These are phyloP conservation scores for Xenosphaeropsis pyriputrescens DNA, from an alignment of 2,329 filamentous ascomycete species.

Conservation along the genomic window DNA sequence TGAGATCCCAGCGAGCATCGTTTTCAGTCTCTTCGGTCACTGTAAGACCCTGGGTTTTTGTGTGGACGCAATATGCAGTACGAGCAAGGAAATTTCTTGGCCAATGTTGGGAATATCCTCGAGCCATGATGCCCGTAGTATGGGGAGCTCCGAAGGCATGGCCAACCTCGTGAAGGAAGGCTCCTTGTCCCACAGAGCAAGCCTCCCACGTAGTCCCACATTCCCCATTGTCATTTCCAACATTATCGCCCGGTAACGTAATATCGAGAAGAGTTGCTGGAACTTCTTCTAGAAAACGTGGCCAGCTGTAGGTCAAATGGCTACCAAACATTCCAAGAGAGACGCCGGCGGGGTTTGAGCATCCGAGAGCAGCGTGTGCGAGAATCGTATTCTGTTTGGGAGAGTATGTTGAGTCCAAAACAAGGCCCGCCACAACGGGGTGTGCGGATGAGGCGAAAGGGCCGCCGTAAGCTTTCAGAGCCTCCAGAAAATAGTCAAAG, in stretches of 20 bases:
- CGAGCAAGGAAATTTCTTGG: conserved; percentile 23
- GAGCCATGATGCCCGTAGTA: conserved; percentile 50
- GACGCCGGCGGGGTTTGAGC: conserved; percentile 33
- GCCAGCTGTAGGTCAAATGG: conserved; percentile 56
- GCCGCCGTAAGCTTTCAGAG: conserved; percentile 29
- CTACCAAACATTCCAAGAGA: conserved; percentile 60
- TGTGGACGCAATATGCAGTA: conserved; percentile 18
- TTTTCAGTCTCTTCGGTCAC: conserved; percentile 28
- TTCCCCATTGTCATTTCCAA: conserved; percentile 26
- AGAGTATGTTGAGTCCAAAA: conserved; percentile 58
- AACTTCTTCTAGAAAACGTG: conserved; percentile 54
- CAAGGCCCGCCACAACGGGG: conserved; percentile 55
- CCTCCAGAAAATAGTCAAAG: conserved; percentile 17
- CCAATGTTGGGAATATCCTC: conserved; percentile 27
- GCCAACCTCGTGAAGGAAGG: conserved; percentile 57
- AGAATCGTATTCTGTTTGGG: conserved; percentile 39
- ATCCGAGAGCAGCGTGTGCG: conserved; percentile 50
- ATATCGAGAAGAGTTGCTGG: conserved; percentile 28
- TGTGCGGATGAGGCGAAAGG: conserved; percentile 22
- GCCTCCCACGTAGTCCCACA: conserved; percentile 28
- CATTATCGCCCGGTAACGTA: conserved; percentile 19
- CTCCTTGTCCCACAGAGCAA: conserved; percentile 43
- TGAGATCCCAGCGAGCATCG: conserved; percentile 53
- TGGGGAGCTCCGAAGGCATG: conserved; percentile 57
- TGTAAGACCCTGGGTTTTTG: conserved; percentile 12